Evolutionary conservation across 768 basidiomycete species (phyloP).

Genomic region (Agaricus sinodeliciosus): DNA sequence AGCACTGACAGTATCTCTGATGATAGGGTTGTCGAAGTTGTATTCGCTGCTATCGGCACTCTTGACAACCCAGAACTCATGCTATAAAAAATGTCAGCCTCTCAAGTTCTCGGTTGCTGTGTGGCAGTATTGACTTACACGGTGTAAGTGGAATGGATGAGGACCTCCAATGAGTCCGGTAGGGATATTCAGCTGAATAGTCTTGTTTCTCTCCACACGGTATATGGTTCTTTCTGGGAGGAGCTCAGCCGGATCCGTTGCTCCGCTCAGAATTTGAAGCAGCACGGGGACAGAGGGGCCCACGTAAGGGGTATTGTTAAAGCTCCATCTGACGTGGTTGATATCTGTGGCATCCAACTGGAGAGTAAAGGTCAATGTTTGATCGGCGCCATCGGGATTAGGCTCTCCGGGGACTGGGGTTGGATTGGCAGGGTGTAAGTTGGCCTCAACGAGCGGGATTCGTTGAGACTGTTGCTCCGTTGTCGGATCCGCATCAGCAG

Average conservation of each 20-base stretch:
- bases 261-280: constrained; percentile 54
- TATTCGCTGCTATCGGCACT: constrained; percentile 26
- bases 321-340: constrained; percentile 6
- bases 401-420: constrained; percentile 22
- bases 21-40: constrained; percentile 37
- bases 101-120: no score
- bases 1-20: constrained; percentile 28
- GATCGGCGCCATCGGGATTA: not conserved
- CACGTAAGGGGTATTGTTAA: constrained; percentile 25
- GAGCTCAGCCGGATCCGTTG: constrained; percentile 35
- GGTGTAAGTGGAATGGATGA: constrained; percentile 36
- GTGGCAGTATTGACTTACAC: constrained; percentile 17
- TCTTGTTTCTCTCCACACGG: constrained; percentile 36
- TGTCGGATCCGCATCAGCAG: constrained; percentile 22
- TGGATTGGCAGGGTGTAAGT: constrained; percentile 30
- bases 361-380: not conserved
- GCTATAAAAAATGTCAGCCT: constrained; percentile 18
- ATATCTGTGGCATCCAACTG: not conserved
- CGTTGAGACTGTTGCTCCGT: constrained; percentile 12
- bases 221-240: constrained; percentile 44
- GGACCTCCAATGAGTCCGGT: constrained; percentile 30
- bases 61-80: constrained; percentile 38
- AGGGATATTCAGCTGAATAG: constrained; percentile 27
- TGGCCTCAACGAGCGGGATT: constrained; percentile 26
- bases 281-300: constrained; percentile 45